A percentile compares a stretch with the other conserved stretches of the same genome.
phyloP scores from a whole-genome alignment of 768 basidiomycete species.

The Leucosporidium yakuticum region DNA sequence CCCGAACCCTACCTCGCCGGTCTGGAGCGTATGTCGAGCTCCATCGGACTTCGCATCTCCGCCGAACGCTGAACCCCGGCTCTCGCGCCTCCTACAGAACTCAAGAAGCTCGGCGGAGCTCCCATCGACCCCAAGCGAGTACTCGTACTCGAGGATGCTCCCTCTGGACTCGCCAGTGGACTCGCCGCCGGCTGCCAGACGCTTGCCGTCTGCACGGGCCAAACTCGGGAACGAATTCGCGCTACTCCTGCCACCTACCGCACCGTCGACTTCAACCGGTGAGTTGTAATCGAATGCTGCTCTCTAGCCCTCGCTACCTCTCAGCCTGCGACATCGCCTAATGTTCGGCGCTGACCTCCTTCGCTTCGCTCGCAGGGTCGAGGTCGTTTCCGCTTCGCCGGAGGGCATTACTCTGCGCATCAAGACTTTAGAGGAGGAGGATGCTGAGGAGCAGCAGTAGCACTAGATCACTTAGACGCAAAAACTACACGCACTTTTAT shows the following conservation, averaged over 20 bases:
- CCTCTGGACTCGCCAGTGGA: slow-evolving; percentile 70
- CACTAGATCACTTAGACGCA: not conserved
- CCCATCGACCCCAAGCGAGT: slow-evolving; percentile 16
- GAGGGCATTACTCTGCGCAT: slow-evolving; percentile 24
- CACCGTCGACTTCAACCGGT: slow-evolving; percentile 62
- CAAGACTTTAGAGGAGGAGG: slow-evolving; percentile 30
- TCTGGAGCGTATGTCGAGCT: slow-evolving; percentile 47
- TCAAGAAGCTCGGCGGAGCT: not conserved
- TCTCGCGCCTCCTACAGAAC: not conserved
- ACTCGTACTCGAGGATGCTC: slow-evolving; percentile 82
- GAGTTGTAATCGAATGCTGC: not conserved
- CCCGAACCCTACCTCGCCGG: slow-evolving; percentile 82
- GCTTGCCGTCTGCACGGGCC: slow-evolving; percentile 78
- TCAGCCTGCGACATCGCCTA: too few relatives aligned
- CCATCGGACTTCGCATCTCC: slow-evolving; percentile 56
- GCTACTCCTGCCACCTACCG: slow-evolving; percentile 60
- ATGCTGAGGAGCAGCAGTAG: slow-evolving; percentile 1
- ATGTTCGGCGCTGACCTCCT: not conserved
- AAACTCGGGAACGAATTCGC: slow-evolving; percentile 54
- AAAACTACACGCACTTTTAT: too few relatives aligned
- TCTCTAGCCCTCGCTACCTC: too few relatives aligned
- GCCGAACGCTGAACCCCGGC: slow-evolving; percentile 31
- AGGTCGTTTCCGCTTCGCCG: slow-evolving; percentile 21
- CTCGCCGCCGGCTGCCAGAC: slow-evolving; percentile 67
- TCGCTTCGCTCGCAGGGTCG: slow-evolving; percentile 14